A percentile compares a stretch with the other conserved stretches of the same genome.
phyloP scores from a whole-genome alignment of 148 eudicot species.

The Rhododendron simsii region DNA sequence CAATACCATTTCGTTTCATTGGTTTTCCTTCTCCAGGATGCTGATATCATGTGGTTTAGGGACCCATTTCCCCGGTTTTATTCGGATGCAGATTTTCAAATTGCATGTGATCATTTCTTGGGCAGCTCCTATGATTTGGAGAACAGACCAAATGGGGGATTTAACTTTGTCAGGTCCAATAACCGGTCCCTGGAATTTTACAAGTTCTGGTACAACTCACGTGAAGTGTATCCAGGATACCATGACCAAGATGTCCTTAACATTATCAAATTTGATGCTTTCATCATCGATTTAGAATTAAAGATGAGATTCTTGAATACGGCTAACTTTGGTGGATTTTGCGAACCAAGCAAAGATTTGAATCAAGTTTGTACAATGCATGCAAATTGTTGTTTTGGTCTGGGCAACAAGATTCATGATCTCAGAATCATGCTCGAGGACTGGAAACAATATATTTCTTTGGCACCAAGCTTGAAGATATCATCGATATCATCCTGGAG shows the following conservation, averaged over 20 bases:
- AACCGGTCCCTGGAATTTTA: conserved; percentile 41
- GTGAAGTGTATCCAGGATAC: conserved; percentile 11
- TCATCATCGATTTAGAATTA: conserved; percentile 34
- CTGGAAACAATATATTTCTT: conserved; percentile 48
- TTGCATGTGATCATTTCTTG: conserved; percentile 49
- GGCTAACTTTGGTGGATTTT: conserved; percentile 53
- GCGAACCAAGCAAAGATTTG: conserved; percentile 47
- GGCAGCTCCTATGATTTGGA: conserved; percentile 35
- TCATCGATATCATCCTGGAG: conserved; percentile 31
- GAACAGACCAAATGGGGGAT: conserved; percentile 56
- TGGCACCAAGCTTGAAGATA: conserved; percentile 30
- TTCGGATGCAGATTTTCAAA: conserved; percentile 56
- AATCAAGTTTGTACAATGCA: conserved; percentile 11
- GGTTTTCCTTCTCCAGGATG: conserved; percentile 41
- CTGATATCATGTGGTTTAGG: conserved; percentile 68
- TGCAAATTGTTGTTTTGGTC: conserved; percentile 19
- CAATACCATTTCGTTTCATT: background rate
- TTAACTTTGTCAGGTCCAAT: conserved; percentile 55
- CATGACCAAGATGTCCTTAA: conserved; percentile 18
- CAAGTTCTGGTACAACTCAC: conserved; percentile 23
- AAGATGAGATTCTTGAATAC: conserved; percentile 54
- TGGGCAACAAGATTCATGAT: conserved; percentile 35
- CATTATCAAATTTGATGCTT: conserved; percentile 21
- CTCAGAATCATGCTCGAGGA: conserved; percentile 53
- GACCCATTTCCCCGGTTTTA: conserved; percentile 51